Evolutionary conservation across 805 yeast species (phyloP), one percentile per base, ranked within the genome.

Genomic region (Pichia exigua): DNA sequence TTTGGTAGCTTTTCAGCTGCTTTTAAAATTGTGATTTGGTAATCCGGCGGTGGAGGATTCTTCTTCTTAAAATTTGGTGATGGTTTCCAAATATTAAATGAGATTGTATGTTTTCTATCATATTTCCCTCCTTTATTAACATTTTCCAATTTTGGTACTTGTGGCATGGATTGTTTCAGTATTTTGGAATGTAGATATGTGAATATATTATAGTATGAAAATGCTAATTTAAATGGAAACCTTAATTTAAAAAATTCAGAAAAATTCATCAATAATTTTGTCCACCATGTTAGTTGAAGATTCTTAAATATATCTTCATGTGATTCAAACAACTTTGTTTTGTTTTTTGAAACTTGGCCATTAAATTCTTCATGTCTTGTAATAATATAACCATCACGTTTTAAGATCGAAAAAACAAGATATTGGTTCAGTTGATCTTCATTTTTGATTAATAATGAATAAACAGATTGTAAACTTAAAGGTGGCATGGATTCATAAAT

Each of bases 11-110:
- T 63, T 2, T 65, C 63, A 12, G 69, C 70, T 4, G 78, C 73
- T 52, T 81, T 77, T 17, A 80, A 73, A 0, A 88, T 79, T 2
- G 78, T 73, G 1, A 92, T 67, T 58, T 83, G 88, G 63, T 78
- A 91, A 64, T 91, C 91, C 1, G 97, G 95, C 2, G 61, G 45
- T 0, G 84, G 81, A 0, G 95, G 95, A 22, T 62, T 59, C 35
- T 79, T 81, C 59, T 89, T 89, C 53, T 82, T 82, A 69, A 86
- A 91, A 3, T 71, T 67, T 0, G 86, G 75, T 2, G 75, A 71
- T 2, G 98, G 97, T 63, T 87, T 89, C 96, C 97, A 91, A 3
- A 87, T 86, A 59, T 85, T 74, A 59, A 73, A 90, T 0, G 78
- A 70, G 3, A 85, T 67, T 6, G 62, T 51, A 40, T 53, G 61